Base-by-base conservation (phyloP, 371 early-diverging fungal genomes). In the Apophysomyces trapeziformis region DNA sequence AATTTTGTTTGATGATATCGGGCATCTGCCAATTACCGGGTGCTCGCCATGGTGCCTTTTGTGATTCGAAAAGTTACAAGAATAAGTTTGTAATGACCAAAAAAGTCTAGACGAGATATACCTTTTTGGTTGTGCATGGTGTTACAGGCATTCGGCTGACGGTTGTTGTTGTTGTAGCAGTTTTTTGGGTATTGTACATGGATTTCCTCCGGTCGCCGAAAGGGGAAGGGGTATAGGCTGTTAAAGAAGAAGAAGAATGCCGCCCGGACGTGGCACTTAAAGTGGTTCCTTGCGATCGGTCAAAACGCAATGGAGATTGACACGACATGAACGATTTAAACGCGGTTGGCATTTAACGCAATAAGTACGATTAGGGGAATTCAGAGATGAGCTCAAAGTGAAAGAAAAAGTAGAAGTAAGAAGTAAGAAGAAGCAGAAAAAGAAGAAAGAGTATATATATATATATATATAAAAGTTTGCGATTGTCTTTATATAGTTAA, bases 21-120 rank as follows among this genome's bases (percentile, higher is more conserved):
- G 83, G 83, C 60, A 80, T 80, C 60, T 83, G 74, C 64, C 74
- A 83, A 35, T 73, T 70, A 44, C 75, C 83, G 41, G 83, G 80
- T 57, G 77, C 68, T 58, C 78, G 78, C 83, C 83, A 83, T 58
- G 77, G 78, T 67, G 71, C 74, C 77, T 71, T 26, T 26, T 26
- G 32, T 26, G 32, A 26, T 26, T 26, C 32, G 32, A 26, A 26
- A 26, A 26, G 21, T 50, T 7, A 47, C 1, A 47, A 47, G 16
- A n/a, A 7, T 47, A 47, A 47, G 47, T 47, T 47, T 47, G 7
- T n/a, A 16, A 43, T 43, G 18, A 47, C 7, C 7, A 13, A 47
- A 14, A n/a, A 16, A 50, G 21, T 21, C 21, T 18, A 50, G 21
- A 21, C 7, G 18, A 16, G 18, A 9, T 50, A 12, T 50, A 50